These are phyloP conservation scores for Phaeosphaeriaceae sp. DNA, from an alignment of 2,329 filamentous ascomycete genomes.

Conservation along the genomic window DNA sequence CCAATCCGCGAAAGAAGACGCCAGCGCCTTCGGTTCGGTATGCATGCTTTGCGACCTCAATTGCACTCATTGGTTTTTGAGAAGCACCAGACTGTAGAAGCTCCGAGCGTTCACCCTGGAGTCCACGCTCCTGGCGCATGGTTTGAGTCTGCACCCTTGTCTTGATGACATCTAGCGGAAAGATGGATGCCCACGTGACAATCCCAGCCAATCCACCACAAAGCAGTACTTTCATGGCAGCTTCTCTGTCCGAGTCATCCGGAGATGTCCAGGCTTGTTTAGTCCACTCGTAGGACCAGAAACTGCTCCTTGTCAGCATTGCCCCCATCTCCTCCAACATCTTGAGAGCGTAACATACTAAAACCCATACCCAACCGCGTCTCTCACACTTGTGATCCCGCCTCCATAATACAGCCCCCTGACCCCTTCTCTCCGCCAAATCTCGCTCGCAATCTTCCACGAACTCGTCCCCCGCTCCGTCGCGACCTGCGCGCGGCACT, in stretches of 20 bases:
- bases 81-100: conserved; percentile 25
- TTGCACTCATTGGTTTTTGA: conserved; percentile 58
- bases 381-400: conserved; percentile 78
- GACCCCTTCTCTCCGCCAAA: conserved; percentile 66
- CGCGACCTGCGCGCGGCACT: conserved; percentile 82
- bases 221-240: conserved; percentile 71
- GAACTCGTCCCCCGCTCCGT: conserved; percentile 54
- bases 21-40: conserved; percentile 74
- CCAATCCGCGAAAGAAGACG: conserved; percentile 83
- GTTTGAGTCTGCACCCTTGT: conserved; percentile 84
- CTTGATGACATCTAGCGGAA: conserved; percentile 91
- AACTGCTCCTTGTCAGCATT: conserved; percentile 54
- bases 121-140: conserved; percentile 7
- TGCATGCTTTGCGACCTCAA: conserved; percentile 69
- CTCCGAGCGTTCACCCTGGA: conserved; percentile 22
- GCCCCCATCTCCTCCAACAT: not conserved
- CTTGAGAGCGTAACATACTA: conserved; percentile 66
- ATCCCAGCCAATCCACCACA: conserved; percentile 89
- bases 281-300: conserved; percentile 86
- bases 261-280: conserved; percentile 64
- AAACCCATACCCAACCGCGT: conserved; percentile 94
- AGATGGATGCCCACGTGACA: conserved; percentile 87
- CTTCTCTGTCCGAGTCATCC: conserved; percentile 55
- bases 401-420: conserved; percentile 83
- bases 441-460: conserved; percentile 68